Conservation (phyloP, 1,139 yeast species). For the Yamadazyma friedrichii region DNA sequence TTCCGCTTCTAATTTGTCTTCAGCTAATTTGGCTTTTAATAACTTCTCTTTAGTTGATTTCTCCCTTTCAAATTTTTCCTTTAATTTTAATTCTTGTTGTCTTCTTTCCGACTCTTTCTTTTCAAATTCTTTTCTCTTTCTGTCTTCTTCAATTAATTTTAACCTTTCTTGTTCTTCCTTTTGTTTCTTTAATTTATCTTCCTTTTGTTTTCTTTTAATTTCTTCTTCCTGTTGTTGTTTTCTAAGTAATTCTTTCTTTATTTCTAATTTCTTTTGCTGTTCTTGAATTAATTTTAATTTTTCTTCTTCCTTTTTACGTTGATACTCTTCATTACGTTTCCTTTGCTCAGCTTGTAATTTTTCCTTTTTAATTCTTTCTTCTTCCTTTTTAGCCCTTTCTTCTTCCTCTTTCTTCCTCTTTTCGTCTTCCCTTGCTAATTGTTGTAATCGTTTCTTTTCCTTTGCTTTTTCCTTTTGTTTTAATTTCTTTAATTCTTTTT, state of each 20-base stretch:
- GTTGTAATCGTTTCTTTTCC: slow-evolving; percentile 71
- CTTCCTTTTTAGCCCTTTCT: slow-evolving; percentile 34
- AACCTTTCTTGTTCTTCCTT: slow-evolving; percentile 1
- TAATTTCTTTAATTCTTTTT: slow-evolving; percentile 68
- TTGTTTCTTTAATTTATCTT: slow-evolving; percentile 40
- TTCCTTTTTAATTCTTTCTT: slow-evolving; percentile 33
- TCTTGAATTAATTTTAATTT: slow-evolving; percentile 46
- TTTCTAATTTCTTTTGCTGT: slow-evolving; percentile 39
- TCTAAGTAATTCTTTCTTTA: slow-evolving; percentile 51
- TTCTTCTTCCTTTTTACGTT: slow-evolving; percentile 52
- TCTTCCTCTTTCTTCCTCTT: slow-evolving; percentile 60
- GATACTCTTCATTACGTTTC: slow-evolving; percentile 48
- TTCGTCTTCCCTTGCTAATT: slow-evolving; percentile 76
- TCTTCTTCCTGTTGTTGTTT: slow-evolving; percentile 25
- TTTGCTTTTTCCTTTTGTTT: slow-evolving; percentile 75
- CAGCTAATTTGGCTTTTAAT: slow-evolving; percentile 11
- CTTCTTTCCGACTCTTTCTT: slow-evolving; percentile 51
- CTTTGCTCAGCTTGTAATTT: slow-evolving; percentile 43
- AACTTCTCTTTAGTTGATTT: slow-evolving; percentile 34
- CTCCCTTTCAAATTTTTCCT: slow-evolving; percentile 13
- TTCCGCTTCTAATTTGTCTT: slow-evolving; percentile 27
- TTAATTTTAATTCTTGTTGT: slow-evolving; percentile 28
- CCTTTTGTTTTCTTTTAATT: slow-evolving; percentile 44
- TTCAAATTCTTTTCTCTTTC: slow-evolving; percentile 31
- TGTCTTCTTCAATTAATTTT: background rate